Conservation (phyloP, 805 yeast species). For the Suhomyces sp. region DNA sequence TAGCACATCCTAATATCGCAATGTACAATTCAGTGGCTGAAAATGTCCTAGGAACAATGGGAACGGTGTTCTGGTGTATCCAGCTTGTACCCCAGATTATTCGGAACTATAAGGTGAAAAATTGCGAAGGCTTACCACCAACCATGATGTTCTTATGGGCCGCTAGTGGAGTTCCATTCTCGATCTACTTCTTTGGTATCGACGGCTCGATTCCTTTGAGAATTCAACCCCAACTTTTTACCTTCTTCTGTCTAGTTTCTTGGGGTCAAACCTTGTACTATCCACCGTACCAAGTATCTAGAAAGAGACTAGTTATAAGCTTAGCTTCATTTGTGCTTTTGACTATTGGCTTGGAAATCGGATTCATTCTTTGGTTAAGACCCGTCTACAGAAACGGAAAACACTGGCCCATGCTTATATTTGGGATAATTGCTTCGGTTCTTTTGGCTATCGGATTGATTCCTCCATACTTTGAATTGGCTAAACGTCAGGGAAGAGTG, state of each 20-base stretch:
- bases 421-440: conserved; percentile 79
- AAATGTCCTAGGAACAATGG: conserved; percentile 79
- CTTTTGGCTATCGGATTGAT: conserved; percentile 72
- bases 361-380: conserved; percentile 67
- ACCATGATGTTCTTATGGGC: conserved; percentile 83
- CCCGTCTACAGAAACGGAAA: conserved; percentile 49
- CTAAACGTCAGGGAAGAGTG: conserved; percentile 77
- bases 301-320: conserved; percentile 31
- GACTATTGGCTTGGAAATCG: conserved; percentile 62
- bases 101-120: conserved; percentile 68
- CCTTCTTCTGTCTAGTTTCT: conserved; percentile 61
- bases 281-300: conserved; percentile 57
- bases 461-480: conserved; percentile 86
- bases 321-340: conserved; percentile 38
- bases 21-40: conserved; percentile 48
- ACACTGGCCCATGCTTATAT: conserved; percentile 74
- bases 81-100: conserved; percentile 85
- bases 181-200: conserved; percentile 73
- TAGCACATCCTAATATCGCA: not conserved
- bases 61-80: conserved; percentile 90
- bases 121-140: conserved; percentile 85
- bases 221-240: conserved; percentile 85
- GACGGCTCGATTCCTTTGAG: conserved; percentile 73
- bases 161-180: conserved; percentile 74
- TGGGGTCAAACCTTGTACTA: conserved; percentile 62